Evolutionary conservation across 2,329 filamentous ascomycete genomes (phyloP).

Genomic region (Myriosclerotinia scirpicola): DNA sequence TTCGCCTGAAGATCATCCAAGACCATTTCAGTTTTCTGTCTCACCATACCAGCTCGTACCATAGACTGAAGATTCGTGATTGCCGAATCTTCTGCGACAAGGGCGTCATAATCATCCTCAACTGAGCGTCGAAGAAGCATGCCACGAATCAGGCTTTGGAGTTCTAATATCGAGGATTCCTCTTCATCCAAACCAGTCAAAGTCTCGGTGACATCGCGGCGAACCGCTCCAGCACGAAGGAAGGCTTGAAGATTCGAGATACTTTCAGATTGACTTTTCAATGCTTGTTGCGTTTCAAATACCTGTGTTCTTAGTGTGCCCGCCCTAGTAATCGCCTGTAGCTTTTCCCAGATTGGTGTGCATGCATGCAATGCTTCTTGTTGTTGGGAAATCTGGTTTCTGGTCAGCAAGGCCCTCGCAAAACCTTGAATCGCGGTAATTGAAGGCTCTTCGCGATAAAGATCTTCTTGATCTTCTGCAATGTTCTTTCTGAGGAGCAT

Average conservation of each 20-base stretch:
- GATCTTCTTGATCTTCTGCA: slow-evolving; percentile 52
- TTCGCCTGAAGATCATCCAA: slow-evolving; percentile 70
- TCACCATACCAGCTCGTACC: slow-evolving; percentile 63
- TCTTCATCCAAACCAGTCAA: slow-evolving; percentile 50
- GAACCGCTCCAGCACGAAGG: slow-evolving; percentile 54
- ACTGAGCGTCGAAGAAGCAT: slow-evolving; percentile 57
- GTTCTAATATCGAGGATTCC: slow-evolving; percentile 48
- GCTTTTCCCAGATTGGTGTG: slow-evolving; percentile 50
- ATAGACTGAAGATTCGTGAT: slow-evolving; percentile 66
- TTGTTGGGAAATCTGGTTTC: slow-evolving; percentile 54
- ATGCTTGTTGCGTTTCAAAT: slow-evolving; percentile 49
- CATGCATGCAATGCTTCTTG: slow-evolving; percentile 53
- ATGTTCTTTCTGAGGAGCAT: slow-evolving; percentile 56
- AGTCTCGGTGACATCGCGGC: slow-evolving; percentile 51
- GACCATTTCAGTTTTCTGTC: slow-evolving; percentile 60
- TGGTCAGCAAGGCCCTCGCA: slow-evolving; percentile 60
- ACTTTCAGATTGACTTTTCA: slow-evolving; percentile 50
- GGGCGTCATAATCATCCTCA: slow-evolving; percentile 50
- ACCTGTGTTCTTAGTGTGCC: slow-evolving; percentile 49
- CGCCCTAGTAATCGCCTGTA: slow-evolving; percentile 47
- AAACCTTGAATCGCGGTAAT: slow-evolving; percentile 61
- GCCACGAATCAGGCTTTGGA: slow-evolving; percentile 62
- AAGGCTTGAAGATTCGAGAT: slow-evolving; percentile 41
- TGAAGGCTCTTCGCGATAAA: slow-evolving; percentile 52
- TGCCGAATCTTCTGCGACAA: slow-evolving; percentile 57